Evolutionary conservation across 305 asterid species (phyloP), one percentile per base, ranked within the genome.

Genomic region (Fraxinus sp.): DNA sequence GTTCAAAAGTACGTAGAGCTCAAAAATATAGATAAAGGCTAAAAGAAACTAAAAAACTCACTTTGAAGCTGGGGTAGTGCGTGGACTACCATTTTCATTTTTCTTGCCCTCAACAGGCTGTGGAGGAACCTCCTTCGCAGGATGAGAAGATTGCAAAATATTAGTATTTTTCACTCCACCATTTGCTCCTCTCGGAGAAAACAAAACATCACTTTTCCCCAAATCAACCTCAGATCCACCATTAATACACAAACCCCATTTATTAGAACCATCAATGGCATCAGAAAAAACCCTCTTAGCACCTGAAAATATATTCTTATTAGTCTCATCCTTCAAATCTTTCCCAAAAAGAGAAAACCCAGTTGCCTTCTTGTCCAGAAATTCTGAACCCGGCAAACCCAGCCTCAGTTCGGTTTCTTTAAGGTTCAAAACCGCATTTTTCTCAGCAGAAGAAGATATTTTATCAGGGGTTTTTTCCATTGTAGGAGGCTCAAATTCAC

Each of bases 331-430:
- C 87, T 87, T 88, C 72, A 88, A 86, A 80, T 88, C 92, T 46
- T 88, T 90, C 36, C 93, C 93, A 62, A 92, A 90, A 9, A 92
- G 84, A 22, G 92, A 89, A 81, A 86, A 79, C 79, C 90, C 96
- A 78, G 26, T 77, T 36, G 52, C 62, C 77, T 87, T 91, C 79
- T 91, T 88, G n/a, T 86, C 92, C 9, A 91, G 89, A 22, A 89
- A 88, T 70, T 91, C 92, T 0, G 93, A 90, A 75, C 98, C 98
- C 5, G 98, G 98, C 83, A 94, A 82, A 0, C 98, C 98, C 70
- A 94, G 97, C 87, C 97, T 92, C 75, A 94, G 88, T 81, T 92
- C 98, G 7, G 98, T 94, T 82, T 90, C 92, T 77, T 87, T 89
- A 1, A 92, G 90, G 86, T 89, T 89, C 16, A 88, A 68, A 28